Evolutionary conservation across 2,329 filamentous ascomycete species (phyloP).

Genomic region (Aspergillus brunneoviolaceus): DNA sequence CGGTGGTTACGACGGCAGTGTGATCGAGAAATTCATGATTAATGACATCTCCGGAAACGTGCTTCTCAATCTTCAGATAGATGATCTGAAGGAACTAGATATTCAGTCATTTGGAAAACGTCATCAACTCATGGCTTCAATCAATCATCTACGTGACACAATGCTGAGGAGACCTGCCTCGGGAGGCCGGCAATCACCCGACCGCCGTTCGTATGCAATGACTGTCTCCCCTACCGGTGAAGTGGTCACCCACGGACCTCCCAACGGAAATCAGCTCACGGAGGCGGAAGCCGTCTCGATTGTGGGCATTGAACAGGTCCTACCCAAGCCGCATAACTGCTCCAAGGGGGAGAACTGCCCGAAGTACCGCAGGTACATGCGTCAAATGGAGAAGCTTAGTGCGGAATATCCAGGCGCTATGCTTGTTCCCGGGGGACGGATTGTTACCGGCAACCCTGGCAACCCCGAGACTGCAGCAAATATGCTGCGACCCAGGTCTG

Average conservation of each 20-base stretch:
- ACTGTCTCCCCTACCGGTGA: too few relatives aligned
- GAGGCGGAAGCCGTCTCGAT: slow-evolving; percentile 62
- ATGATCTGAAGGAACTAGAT: slow-evolving; percentile 67
- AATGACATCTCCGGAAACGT: slow-evolving; percentile 92
- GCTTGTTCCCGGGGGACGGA: slow-evolving; percentile 57
- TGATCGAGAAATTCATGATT: slow-evolving; percentile 80
- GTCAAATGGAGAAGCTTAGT: slow-evolving; percentile 75
- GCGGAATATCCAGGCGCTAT: slow-evolving; percentile 75
- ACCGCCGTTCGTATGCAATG: too few relatives aligned
- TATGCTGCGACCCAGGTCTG: slow-evolving; percentile 67
- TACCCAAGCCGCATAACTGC: slow-evolving; percentile 81
- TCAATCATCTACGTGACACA: too few relatives aligned
- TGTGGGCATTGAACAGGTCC: slow-evolving; percentile 84
- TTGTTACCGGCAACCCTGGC: slow-evolving; percentile 75
- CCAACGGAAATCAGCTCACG: too few relatives aligned
- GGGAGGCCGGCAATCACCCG: too few relatives aligned
- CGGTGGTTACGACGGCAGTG: slow-evolving; percentile 42
- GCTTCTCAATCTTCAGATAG: slow-evolving; percentile 85
- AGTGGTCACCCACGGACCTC: too few relatives aligned
- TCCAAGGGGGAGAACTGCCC: slow-evolving; percentile 82
- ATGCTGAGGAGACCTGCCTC: too few relatives aligned
- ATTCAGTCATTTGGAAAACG: slow-evolving; percentile 65
- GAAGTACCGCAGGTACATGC: slow-evolving; percentile 65
- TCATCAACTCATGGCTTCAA: slow-evolving; percentile 20
- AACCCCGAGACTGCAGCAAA: slow-evolving; percentile 66